These are phyloP conservation scores for Globisporangium lucens DNA, from an alignment of 352 stramenopile species.

Conservation along the genomic window DNA sequence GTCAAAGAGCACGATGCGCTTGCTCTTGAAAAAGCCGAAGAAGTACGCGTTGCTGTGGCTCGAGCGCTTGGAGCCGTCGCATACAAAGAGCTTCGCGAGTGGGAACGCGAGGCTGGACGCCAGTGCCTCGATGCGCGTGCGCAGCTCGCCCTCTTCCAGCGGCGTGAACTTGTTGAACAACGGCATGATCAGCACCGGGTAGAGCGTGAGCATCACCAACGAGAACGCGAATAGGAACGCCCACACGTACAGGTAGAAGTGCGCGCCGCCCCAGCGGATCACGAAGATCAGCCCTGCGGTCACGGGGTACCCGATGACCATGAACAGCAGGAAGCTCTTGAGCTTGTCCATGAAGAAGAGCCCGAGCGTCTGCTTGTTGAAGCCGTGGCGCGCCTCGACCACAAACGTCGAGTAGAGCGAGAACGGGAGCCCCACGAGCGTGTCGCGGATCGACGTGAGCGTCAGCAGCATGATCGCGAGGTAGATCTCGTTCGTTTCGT, in stretches of 20 bases:
- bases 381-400: slow-evolving; percentile 95
- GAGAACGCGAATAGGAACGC: slow-evolving; percentile 93
- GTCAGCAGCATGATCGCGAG: slow-evolving; percentile 67
- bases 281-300: slow-evolving; percentile 63
- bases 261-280: slow-evolving; percentile 66
- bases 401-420: slow-evolving; percentile 95
- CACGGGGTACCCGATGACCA: slow-evolving; percentile 72
- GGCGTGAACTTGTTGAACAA: slow-evolving; percentile 97
- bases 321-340: slow-evolving; percentile 89
- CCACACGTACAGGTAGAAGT: slow-evolving; percentile 94
- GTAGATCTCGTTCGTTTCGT: slow-evolving; percentile 82
- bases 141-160: slow-evolving; percentile 86
- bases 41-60: slow-evolving; percentile 91
- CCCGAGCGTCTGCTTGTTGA: slow-evolving; percentile 96
- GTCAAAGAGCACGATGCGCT: slow-evolving; percentile 97
- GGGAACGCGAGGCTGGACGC: slow-evolving; percentile 91
- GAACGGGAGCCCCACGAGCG: slow-evolving; percentile 62
- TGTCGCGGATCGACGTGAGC: slow-evolving; percentile 64
- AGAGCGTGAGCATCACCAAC: slow-evolving; percentile 95
- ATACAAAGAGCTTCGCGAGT: slow-evolving; percentile 97
- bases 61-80: slow-evolving; percentile 96
- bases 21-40: slow-evolving; percentile 96
- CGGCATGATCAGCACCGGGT: slow-evolving; percentile 95
- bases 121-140: slow-evolving; percentile 91
- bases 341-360: slow-evolving; percentile 96